A percentile compares a stretch with the other conserved stretches of the same genome.
These are phyloP conservation scores for Arabis alpina DNA, from an alignment of 345 rosid species.

Conservation along the genomic window DNA sequence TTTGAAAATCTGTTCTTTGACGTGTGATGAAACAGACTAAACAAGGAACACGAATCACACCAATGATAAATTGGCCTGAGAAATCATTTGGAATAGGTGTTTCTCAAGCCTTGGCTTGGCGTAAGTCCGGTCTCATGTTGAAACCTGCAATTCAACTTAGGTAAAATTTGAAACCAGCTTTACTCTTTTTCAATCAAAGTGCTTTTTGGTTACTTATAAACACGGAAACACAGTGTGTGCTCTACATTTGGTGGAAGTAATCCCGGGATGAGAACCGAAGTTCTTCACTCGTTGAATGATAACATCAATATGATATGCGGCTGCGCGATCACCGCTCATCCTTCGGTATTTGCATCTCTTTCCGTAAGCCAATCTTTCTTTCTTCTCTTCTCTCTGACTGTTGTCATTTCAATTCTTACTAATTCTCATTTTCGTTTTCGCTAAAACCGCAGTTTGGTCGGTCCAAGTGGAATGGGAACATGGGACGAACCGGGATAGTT, in stretches of 20 bases:
- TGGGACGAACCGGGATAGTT: conserved; percentile 81
- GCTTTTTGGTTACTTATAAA: not conserved
- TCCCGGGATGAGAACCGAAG: conserved; percentile 79
- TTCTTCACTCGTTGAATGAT: conserved; percentile 80
- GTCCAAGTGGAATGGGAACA: conserved; percentile 92
- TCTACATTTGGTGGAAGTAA: conserved; percentile 93
- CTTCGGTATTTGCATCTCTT: conserved; percentile 78
- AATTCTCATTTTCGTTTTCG: not conserved
- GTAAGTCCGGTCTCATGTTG: conserved; percentile 89
- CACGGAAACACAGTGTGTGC: conserved; percentile 55
- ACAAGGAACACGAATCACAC: conserved; percentile 87
- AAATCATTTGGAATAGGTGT: conserved; percentile 74
- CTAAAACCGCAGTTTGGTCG: conserved; percentile 69
- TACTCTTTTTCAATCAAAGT: not conserved
- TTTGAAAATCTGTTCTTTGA: not conserved
- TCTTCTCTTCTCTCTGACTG: not conserved
- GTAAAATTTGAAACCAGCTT: conserved; percentile 41
- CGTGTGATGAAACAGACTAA: conserved; percentile 62
- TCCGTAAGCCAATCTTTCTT: conserved; percentile 53
- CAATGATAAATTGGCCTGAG: conserved; percentile 91
- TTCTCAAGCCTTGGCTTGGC: conserved; percentile 89
- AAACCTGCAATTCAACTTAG: conserved; percentile 82
- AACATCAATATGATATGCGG: conserved; percentile 80
- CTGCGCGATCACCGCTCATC: conserved; percentile 59
- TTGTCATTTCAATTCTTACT: not conserved